Conservation (phyloP, 345 rosid genomes). For the Eucalyptus marginata region DNA sequence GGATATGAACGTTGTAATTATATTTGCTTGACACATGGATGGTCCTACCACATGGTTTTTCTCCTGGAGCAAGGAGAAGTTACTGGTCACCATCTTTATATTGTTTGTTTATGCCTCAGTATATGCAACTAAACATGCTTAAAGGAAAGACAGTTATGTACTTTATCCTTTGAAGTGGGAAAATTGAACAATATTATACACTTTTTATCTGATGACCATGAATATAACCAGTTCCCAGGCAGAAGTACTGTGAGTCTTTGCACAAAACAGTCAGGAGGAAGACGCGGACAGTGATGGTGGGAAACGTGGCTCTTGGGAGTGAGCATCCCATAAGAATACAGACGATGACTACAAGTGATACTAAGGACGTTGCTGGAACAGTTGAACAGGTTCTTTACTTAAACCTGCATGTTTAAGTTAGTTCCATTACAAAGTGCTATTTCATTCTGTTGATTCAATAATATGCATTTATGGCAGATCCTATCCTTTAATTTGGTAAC, state of each 20-base stretch:
- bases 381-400: conserved; percentile 62
- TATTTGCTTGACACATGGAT: not conserved
- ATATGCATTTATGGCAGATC: not conserved
- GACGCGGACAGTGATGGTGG: conserved; percentile 90
- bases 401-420: not conserved
- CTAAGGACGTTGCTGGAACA: conserved; percentile 86
- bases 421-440: not conserved
- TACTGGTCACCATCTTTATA: not conserved
- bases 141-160: not conserved
- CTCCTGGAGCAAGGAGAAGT: not conserved
- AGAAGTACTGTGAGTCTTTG: conserved; percentile 83
- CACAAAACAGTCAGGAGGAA: conserved; percentile 86
- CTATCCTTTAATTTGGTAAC: not conserved
- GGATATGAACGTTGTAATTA: not conserved
- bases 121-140: not conserved
- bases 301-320: conserved; percentile 86
- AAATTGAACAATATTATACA: not conserved
- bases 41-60: not conserved
- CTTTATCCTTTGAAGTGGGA: not conserved
- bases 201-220: not conserved
- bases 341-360: conserved; percentile 92
- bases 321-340: conserved; percentile 92
- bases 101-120: not conserved
- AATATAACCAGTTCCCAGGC: conserved; percentile 65
- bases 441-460: not conserved